A percentile compares a stretch with the other conserved stretches of the same genome.
phyloP scores from a whole-genome alignment of 2,329 filamentous ascomycete species.

The Diaporthe longicolla region DNA sequence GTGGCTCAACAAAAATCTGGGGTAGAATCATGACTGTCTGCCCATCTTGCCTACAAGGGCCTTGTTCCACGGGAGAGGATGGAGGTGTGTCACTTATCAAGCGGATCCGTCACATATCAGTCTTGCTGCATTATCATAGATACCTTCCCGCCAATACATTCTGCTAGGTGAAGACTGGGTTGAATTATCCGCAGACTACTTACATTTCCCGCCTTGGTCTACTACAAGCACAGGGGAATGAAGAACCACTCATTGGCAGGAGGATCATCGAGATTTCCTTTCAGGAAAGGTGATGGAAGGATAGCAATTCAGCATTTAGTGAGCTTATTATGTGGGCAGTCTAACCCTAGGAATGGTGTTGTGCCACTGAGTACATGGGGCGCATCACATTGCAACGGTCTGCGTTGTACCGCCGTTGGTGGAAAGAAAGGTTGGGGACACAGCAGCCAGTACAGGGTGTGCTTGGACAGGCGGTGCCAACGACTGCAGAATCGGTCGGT shows the following conservation, averaged over 20 bases:
- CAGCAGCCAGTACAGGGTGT: neutral
- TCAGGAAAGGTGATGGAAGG: too few relatives aligned
- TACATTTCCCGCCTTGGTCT: neutral
- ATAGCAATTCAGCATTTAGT: too few relatives aligned
- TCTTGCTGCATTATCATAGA: neutral
- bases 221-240: too few relatives aligned
- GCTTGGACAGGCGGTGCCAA: neutral
- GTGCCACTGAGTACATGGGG: neutral
- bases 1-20: neutral
- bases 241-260: neutral
- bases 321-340: too few relatives aligned
- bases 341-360: too few relatives aligned
- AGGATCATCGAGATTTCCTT: too few relatives aligned
- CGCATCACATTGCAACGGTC: neutral
- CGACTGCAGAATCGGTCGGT: neutral
- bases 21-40: neutral
- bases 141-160: neutral
- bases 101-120: slow-evolving; percentile 5
- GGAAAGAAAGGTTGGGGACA: slow-evolving; percentile 1
- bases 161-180: neutral
- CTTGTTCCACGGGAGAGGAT: slow-evolving; percentile 19
- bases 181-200: neutral
- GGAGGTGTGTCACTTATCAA: slow-evolving; percentile 5
- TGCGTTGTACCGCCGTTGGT: neutral
- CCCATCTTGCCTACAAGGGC: slow-evolving; percentile 25